Evolutionary conservation across 768 basidiomycete species (phyloP).

Genomic region (Daedaleopsis nitida): DNA sequence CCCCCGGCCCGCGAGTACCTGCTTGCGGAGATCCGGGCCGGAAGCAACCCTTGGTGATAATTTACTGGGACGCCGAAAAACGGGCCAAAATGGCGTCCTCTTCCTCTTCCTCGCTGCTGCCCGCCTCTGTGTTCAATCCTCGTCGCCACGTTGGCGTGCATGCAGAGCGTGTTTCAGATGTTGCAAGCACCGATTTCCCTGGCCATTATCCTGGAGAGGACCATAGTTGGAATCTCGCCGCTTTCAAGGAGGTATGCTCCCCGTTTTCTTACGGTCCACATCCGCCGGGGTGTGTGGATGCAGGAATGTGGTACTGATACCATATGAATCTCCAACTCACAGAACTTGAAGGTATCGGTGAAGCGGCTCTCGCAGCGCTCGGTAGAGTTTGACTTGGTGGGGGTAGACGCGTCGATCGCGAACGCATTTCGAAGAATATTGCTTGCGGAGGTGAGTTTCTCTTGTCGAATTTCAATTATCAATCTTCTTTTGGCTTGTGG

Average conservation of each 20-base stretch:
- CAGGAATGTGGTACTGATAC: too few relatives aligned
- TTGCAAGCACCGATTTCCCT: slow-evolving; percentile 89
- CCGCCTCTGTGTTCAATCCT: slow-evolving; percentile 37
- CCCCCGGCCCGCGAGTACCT: too few relatives aligned
- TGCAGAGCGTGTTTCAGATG: slow-evolving; percentile 72
- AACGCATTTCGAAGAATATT: slow-evolving; percentile 92
- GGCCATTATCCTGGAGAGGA: slow-evolving; percentile 87
- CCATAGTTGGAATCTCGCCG: slow-evolving; percentile 76
- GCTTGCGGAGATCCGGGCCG: too few relatives aligned
- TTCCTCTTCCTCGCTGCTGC: slow-evolving; percentile 25
- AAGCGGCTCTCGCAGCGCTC: slow-evolving; percentile 80
- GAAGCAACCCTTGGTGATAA: too few relatives aligned
- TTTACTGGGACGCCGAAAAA: too few relatives aligned
- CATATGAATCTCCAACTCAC: slow-evolving; percentile 11
- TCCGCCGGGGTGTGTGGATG: too few relatives aligned
- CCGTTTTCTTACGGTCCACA: background rate
- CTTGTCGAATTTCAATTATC: background rate
- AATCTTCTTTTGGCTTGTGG: too few relatives aligned
- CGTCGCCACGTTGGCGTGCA: slow-evolving; percentile 65
- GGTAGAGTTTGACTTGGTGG: slow-evolving; percentile 93
- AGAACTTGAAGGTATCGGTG: slow-evolving; percentile 76
- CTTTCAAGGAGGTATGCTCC: slow-evolving; percentile 71
- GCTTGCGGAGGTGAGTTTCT: slow-evolving; percentile 79
- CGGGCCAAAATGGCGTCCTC: slow-evolving; percentile 26
- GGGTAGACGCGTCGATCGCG: slow-evolving; percentile 94